Conservation (phyloP, 345 rosid genomes). For the Microcos paniculata region DNA sequence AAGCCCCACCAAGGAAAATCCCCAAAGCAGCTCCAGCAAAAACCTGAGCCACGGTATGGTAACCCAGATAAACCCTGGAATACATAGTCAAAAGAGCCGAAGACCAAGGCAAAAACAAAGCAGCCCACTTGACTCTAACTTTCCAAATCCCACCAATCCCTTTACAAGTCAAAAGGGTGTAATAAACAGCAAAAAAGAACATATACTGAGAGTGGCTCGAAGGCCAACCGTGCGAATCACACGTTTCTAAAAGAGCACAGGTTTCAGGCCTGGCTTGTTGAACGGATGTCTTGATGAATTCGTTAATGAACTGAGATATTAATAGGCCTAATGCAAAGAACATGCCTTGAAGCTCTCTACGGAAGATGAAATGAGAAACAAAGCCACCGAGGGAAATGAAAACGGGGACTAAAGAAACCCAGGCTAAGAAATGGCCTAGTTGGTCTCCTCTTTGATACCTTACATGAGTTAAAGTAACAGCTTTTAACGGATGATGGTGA, state of each 20-base stretch:
- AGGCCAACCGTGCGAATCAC: constrained; percentile 99
- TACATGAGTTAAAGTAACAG: constrained; percentile 86
- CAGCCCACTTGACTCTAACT: constrained; percentile 43
- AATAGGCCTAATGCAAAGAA: constrained; percentile 86
- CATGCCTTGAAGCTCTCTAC: constrained; percentile 85
- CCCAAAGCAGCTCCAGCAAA: constrained; percentile 81
- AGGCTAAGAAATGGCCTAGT: constrained; percentile 83
- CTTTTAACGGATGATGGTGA: constrained; percentile 38
- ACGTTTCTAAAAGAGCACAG: constrained; percentile 77
- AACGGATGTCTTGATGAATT: constrained; percentile 59
- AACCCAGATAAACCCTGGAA: constrained; percentile 93
- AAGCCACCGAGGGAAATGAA: constrained; percentile 92
- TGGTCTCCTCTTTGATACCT: constrained; percentile 75
- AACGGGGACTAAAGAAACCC: constrained; percentile 87
- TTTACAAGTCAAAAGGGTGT: constrained; percentile 49
- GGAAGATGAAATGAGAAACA: constrained; percentile 84
- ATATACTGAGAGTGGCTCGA: constrained; percentile 90
- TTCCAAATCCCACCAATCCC: constrained; percentile 70
- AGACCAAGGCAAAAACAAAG: constrained; percentile 54
- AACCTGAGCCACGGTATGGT: constrained; percentile 84
- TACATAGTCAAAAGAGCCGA: constrained; percentile 74
- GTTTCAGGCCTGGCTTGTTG: constrained; percentile 91
- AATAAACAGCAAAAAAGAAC: constrained; percentile 83
- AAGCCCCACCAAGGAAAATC: constrained; percentile 51
- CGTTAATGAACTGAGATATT: constrained; percentile 80